Base-by-base conservation (phyloP, 495 filamentous ascomycete species). In the Penicillium riverlandense region DNA sequence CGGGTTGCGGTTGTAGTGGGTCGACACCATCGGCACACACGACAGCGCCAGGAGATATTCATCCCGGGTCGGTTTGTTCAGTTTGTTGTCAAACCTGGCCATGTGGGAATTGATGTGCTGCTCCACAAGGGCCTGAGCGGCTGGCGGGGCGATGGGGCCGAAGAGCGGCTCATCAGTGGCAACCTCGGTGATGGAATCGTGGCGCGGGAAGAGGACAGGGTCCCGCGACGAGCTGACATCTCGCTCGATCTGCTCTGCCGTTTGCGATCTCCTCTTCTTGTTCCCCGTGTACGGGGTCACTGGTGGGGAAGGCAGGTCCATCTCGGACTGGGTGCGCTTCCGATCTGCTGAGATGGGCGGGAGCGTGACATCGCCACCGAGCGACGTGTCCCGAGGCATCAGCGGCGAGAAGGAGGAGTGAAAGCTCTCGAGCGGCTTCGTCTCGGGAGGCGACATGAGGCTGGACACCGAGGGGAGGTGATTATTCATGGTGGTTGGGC, bases 401-500 rank as follows among this genome's bases (percentile, higher is more conserved):
- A 63, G 63, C 36, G 58, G 68, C 38, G 55, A 68, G 22, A 54
- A 58, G 14, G 59, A 45, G 43, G 62, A 57, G 33, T 67, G 61
- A 62, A 86, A 87, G 37, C 56, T 77, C 37, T 88, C 84, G 39
- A 79, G 65, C 14, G 77, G 76, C 50, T 77, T 71, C 8, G 71
- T 65, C 55, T 86, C 84, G 37, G 85, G 85, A 15, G 85, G 85
- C 31, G 85, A 89, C 79, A 89, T 84, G 32, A 89, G 72, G 59
- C 74, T 86, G 55, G 75, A 70, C 12, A 77, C 67, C 32, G 67
- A 65, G 27, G 74, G 71, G 47, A 77, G 53, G 43, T 64, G 69
- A 65, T 72, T 67, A 65, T 72, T 67, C 71, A 75, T 77, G 39
- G 50, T 71, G 58, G 41, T 35, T 32, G 54, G 53, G 39, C 59